A percentile compares a stretch with the other conserved stretches of the same genome.
These are phyloP conservation scores for Linnemannia elongata DNA, from an alignment of 192 early-diverging fungal genomes.

Conservation along the genomic window DNA sequence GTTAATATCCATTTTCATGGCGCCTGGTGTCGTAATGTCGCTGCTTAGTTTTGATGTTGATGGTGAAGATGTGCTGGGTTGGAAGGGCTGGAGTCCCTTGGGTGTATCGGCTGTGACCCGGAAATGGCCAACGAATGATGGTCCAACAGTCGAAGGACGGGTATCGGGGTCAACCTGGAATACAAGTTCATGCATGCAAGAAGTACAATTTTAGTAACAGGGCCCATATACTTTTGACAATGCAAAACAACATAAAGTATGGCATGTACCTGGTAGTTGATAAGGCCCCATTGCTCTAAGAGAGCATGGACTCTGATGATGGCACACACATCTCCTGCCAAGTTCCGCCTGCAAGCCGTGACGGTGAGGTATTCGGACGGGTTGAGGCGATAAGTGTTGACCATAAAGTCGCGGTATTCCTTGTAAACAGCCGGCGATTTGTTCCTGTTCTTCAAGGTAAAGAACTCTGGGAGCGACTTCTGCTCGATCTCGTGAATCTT, in stretches of 20 bases:
- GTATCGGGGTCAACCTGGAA: constrained; percentile 91
- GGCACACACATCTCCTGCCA: constrained; percentile 98
- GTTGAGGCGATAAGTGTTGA: constrained; percentile 96
- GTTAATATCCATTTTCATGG: constrained; percentile 53
- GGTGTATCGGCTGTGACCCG: constrained; percentile 94
- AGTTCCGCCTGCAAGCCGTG: constrained; percentile 95
- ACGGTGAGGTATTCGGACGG: constrained; percentile 97
- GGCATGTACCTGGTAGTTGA: constrained; percentile 91
- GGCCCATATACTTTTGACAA: background rate
- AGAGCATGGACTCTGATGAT: constrained; percentile 99
- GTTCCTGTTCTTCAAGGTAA: constrained; percentile 90
- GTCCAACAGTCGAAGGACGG: constrained; percentile 90
- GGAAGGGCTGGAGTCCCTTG: constrained; percentile 89
- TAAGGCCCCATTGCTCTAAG: constrained; percentile 98
- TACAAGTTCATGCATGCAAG: background rate
- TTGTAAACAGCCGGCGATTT: constrained; percentile 95
- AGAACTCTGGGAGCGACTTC: constrained; percentile 95
- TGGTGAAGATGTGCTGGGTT: constrained; percentile 61
- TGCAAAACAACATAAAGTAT: constrained; percentile 12
- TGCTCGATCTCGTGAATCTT: constrained; percentile 90
- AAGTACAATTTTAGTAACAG: background rate
- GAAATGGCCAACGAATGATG: constrained; percentile 98
- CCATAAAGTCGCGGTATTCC: constrained; percentile 98
- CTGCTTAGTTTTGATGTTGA: constrained; percentile 31
- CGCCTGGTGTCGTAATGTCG: constrained; percentile 40